These are phyloP conservation scores for Globisporangium rhizosaccharum DNA, from an alignment of 352 stramenopile genomes.

Conservation along the genomic window DNA sequence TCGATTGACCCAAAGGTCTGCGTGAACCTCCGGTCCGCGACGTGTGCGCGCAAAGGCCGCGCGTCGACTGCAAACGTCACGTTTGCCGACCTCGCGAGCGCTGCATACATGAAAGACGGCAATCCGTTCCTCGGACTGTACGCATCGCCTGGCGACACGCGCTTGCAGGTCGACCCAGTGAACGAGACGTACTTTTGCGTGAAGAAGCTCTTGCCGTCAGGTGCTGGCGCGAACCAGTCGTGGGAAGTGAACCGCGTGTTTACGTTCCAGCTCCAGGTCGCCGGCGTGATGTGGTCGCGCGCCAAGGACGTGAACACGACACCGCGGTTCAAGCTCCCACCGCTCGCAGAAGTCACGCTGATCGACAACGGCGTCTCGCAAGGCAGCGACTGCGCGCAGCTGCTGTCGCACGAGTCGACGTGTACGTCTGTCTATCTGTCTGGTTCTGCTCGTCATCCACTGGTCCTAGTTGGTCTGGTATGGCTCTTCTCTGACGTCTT, in stretches of 20 bases:
- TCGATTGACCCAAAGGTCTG: slow-evolving; percentile 67
- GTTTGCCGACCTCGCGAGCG: slow-evolving; percentile 30
- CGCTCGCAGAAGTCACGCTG: slow-evolving; percentile 52
- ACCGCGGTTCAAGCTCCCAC: slow-evolving; percentile 27
- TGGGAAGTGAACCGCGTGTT: slow-evolving; percentile 71
- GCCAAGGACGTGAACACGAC: slow-evolving; percentile 7
- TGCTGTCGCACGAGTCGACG: slow-evolving; percentile 55
- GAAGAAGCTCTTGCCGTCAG: slow-evolving; percentile 55
- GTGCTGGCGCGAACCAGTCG: slow-evolving; percentile 42
- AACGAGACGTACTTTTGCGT: slow-evolving; percentile 80
- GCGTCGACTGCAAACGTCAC: slow-evolving; percentile 39
- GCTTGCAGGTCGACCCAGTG: slow-evolving; percentile 35
- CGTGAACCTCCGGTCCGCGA: slow-evolving; percentile 48
- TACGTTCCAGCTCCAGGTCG: slow-evolving; percentile 70
- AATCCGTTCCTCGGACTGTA: slow-evolving; percentile 79
- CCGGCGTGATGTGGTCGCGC: slow-evolving; percentile 39
- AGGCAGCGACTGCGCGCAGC: slow-evolving; percentile 65
- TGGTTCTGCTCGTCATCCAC: slow-evolving; percentile 4
- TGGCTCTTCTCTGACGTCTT: slow-evolving; percentile 3
- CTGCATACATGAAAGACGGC: slow-evolving; percentile 63
- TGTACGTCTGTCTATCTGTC: slow-evolving; percentile 27
- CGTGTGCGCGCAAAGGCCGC: slow-evolving; percentile 45
- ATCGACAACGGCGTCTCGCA: slow-evolving; percentile 46
- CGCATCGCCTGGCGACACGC: slow-evolving; percentile 42
- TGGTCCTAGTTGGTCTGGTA: background rate